These are phyloP conservation scores for Talaromyces rugulosus DNA, from an alignment of 2,329 filamentous ascomycete genomes.

Conservation along the genomic window DNA sequence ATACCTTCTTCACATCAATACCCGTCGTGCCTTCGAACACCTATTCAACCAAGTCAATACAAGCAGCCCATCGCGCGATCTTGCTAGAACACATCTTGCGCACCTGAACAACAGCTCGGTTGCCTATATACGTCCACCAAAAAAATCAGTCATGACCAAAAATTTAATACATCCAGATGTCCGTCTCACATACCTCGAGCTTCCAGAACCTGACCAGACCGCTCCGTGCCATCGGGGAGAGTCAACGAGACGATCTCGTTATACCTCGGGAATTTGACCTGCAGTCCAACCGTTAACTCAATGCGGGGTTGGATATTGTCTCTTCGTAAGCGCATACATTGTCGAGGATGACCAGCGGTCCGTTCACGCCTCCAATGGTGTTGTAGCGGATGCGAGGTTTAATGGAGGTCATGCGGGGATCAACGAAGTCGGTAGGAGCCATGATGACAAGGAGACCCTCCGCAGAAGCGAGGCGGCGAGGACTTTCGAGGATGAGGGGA, in stretches of 20 bases:
- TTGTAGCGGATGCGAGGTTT: conserved; percentile 86
- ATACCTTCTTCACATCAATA: conserved; percentile 96
- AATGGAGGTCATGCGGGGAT: conserved; percentile 50
- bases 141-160: neutral
- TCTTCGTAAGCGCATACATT: conserved; percentile 60
- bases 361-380: conserved; percentile 96
- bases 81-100: conserved; percentile 16
- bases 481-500: neutral
- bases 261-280: conserved; percentile 94
- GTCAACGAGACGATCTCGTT: conserved; percentile 98
- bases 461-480: conserved; percentile 3
- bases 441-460: conserved; percentile 22
- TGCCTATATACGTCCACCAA: conserved; percentile 56
- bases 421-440: conserved; percentile 35
- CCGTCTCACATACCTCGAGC: conserved; percentile 55
- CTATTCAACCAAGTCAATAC: conserved; percentile 44
- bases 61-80: conserved; percentile 14
- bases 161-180: conserved; percentile 52
- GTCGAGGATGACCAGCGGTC: conserved; percentile 93
- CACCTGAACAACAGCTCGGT: conserved; percentile 93
- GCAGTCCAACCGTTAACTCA: conserved; percentile 8
- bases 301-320: neutral
- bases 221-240: conserved; percentile 87
- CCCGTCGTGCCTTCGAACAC: conserved; percentile 96
- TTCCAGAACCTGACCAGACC: conserved; percentile 94